Conservation (phyloP, 129 eudicot species). For the Helianthus annuus region HanXRQr2.0-SUNRISE NC_035448.2:101101945-101102444, state of each 20-base stretch:
- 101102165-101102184: slow-evolving; percentile 41
- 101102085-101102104: slow-evolving; percentile 31
- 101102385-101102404: too few species aligned
- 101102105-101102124: slow-evolving; percentile 40
- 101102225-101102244: slow-evolving; percentile 36
- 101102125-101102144: slow-evolving; percentile 33
- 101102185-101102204: slow-evolving; percentile 38
- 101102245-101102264: slow-evolving; percentile 36
- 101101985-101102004: slow-evolving; percentile 2
- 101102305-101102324: too few species aligned
- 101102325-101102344: too few species aligned
- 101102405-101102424: too few species aligned
- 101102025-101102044: slow-evolving; percentile 33
- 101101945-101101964: too few species aligned
- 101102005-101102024: slow-evolving; percentile 39
- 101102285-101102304: too few species aligned
- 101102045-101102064: slow-evolving; percentile 36
- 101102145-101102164: slow-evolving; percentile 24
- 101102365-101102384: too few species aligned
- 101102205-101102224: slow-evolving; percentile 33
- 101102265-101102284: slow-evolving; percentile 34
- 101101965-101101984: background rate
- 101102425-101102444: too few species aligned
- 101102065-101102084: slow-evolving; percentile 27
- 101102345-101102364: too few species aligned